These are phyloP conservation scores for Dendrobium officinale DNA, from an alignment of 106 monocot species.

Conservation along the genomic window DNA sequence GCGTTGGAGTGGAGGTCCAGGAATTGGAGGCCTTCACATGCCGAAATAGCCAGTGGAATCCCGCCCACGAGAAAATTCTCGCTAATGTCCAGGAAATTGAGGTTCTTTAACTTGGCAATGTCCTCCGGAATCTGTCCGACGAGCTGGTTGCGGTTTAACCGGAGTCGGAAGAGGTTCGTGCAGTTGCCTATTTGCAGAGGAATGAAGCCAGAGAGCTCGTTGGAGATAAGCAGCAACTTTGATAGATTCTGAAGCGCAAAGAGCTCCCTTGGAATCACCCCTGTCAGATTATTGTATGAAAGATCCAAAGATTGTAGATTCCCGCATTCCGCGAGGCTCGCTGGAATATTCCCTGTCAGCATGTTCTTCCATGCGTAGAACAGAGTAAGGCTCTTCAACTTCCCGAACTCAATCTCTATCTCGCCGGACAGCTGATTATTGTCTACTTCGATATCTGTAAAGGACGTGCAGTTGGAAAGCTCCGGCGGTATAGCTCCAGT, in stretches of 20 bases:
- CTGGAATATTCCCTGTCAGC: constrained; percentile 69
- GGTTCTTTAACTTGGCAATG: constrained; percentile 52
- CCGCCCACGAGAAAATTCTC: constrained; percentile 45
- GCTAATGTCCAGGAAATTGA: constrained; percentile 86
- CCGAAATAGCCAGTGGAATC: constrained; percentile 55
- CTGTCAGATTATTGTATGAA: constrained; percentile 78
- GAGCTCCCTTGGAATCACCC: constrained; percentile 52
- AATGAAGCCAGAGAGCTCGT: constrained; percentile 70
- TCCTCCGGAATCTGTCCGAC: constrained; percentile 63
- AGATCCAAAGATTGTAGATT: constrained; percentile 74
- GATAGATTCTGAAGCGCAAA: constrained; percentile 74
- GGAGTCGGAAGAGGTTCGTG: constrained; percentile 59
- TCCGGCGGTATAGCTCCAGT: constrained; percentile 54
- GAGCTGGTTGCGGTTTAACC: constrained; percentile 55
- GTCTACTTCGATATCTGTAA: constrained; percentile 76
- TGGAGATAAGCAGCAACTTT: constrained; percentile 70
- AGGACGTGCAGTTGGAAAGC: constrained; percentile 52
- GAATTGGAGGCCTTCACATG: constrained; percentile 56
- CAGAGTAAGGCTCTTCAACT: constrained; percentile 44
- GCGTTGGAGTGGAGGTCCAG: constrained; percentile 85
- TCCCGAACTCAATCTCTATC: constrained; percentile 53
- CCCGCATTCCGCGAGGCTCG: constrained; percentile 43
- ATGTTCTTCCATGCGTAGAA: constrained; percentile 93
- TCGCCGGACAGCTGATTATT: constrained; percentile 81
- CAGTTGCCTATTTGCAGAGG: constrained; percentile 82